A percentile compares a stretch with the other conserved stretches of the same genome.
Conservation (phyloP, 2,329 filamentous ascomycete species). For the Trichoderma sp. region DNA sequence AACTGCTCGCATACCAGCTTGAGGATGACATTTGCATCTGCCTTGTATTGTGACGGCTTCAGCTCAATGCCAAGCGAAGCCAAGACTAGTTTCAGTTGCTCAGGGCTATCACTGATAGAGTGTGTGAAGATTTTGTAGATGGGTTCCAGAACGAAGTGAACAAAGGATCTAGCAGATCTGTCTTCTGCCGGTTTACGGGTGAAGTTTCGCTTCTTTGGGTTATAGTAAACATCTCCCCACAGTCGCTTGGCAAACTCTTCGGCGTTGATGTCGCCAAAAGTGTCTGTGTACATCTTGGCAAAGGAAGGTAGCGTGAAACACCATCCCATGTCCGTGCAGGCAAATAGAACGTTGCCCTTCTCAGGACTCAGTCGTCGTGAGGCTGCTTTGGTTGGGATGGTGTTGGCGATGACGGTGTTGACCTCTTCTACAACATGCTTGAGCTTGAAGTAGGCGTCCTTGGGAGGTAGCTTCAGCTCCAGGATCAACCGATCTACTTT, state of each 20-base stretch:
- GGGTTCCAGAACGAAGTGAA: slow-evolving; percentile 91
- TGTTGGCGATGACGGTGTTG: slow-evolving; percentile 90
- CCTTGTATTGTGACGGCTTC: slow-evolving; percentile 89
- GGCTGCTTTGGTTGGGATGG: slow-evolving; percentile 76
- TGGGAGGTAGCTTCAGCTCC: slow-evolving; percentile 89
- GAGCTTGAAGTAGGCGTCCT: slow-evolving; percentile 97
- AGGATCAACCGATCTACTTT: slow-evolving; percentile 96
- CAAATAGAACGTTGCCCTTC: slow-evolving; percentile 97
- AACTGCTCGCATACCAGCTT: slow-evolving; percentile 92
- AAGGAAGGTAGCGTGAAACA: slow-evolving; percentile 94
- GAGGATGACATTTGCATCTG: slow-evolving; percentile 83
- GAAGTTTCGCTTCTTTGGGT: slow-evolving; percentile 84
- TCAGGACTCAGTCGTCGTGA: slow-evolving; percentile 84
- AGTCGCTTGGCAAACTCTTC: slow-evolving; percentile 80
- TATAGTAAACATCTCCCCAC: slow-evolving; percentile 98
- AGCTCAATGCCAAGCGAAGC: slow-evolving; percentile 76
- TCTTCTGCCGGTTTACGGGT: slow-evolving; percentile 84
- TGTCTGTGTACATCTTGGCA: slow-evolving; percentile 92
- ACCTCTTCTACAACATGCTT: slow-evolving; percentile 99
- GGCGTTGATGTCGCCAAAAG: slow-evolving; percentile 75
- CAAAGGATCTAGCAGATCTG: slow-evolving; percentile 78
- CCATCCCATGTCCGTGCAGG: slow-evolving; percentile 91
- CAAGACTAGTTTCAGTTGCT: slow-evolving; percentile 77
- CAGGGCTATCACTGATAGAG: slow-evolving; percentile 85
- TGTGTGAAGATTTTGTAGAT: slow-evolving; percentile 98